Conservation (phyloP, 1,284 basidiomycete genomes). For the Cryptococcus neoformans region DNA sequence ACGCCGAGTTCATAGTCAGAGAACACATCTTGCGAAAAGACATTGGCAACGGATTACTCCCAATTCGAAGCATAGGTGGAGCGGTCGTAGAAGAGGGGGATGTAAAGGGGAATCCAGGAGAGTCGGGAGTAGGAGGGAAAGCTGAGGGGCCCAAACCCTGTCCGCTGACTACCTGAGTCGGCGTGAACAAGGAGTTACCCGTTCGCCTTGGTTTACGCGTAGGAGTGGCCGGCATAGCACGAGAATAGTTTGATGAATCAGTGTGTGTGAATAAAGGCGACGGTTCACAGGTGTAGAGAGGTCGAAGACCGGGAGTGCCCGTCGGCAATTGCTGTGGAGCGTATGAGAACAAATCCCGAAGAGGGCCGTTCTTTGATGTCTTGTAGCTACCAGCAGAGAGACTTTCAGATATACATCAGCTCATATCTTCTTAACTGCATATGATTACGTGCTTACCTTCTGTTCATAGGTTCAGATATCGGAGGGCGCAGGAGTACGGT, state of each 20-base stretch:
- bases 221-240: constrained; percentile 19
- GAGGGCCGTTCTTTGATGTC: constrained; percentile 24
- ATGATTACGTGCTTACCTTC: constrained; percentile 19
- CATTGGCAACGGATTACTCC: constrained; percentile 26
- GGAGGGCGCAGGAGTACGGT: constrained; percentile 32
- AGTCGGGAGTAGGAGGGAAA: constrained; percentile 27
- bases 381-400: constrained; percentile 25
- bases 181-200: neutral
- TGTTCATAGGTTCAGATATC: constrained; percentile 24
- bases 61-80: constrained; percentile 27
- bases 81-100: constrained; percentile 3
- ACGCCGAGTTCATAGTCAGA: neutral
- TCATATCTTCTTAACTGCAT: too few relatives aligned
- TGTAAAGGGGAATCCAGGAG: constrained; percentile 2
- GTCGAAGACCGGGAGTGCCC: constrained; percentile 24
- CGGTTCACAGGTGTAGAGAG: constrained; percentile 27
- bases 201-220: constrained; percentile 2
- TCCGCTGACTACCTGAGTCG: neutral
- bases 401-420: constrained; percentile 12
- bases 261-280: constrained; percentile 17
- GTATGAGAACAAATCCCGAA: constrained; percentile 32
- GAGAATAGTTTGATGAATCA: constrained; percentile 10
- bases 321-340: constrained; percentile 25
- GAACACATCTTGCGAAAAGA: neutral
- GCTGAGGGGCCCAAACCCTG: constrained; percentile 5